Percentiles rank a stretch among this genome's conserved stretches.
Conservation (phyloP, 1,139 yeast species). For the Saccharomyces hybrid region DNA sequence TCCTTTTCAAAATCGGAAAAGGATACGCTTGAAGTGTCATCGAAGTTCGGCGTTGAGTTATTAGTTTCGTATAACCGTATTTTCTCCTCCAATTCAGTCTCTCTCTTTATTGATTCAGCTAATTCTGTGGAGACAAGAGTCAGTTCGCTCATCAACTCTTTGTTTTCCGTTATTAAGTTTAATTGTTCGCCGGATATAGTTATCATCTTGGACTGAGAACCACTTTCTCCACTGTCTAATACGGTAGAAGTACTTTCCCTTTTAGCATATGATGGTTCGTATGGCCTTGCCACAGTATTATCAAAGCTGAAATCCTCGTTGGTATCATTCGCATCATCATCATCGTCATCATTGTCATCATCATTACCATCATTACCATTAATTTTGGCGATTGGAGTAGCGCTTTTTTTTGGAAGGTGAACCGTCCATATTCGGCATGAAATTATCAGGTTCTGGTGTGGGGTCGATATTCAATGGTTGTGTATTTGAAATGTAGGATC, state of each 20-base stretch:
- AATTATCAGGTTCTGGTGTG: neutral
- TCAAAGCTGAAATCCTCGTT: conserved; percentile 20
- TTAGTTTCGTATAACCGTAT: conserved; percentile 24
- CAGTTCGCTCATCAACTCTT: conserved; percentile 51
- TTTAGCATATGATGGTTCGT: conserved; percentile 13
- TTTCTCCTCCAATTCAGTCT: conserved; percentile 47
- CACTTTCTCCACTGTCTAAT: conserved; percentile 7
- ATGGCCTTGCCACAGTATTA: conserved; percentile 16
- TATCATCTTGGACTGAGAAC: conserved; percentile 17
- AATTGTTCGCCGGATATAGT: conserved; percentile 52
- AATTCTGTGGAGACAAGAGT: conserved; percentile 63
- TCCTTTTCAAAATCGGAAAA: conserved; percentile 19
- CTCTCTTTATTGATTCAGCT: conserved; percentile 64
- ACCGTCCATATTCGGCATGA: neutral
- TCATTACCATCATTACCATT: neutral
- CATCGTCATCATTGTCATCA: neutral
- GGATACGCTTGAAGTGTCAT: conserved; percentile 3
- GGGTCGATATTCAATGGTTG: neutral
- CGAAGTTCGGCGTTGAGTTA: conserved; percentile 5
- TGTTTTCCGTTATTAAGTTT: conserved; percentile 53
- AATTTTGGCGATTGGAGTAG: neutral
- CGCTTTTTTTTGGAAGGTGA: neutral
- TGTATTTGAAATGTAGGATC: neutral
- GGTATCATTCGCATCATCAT: conserved; percentile 1
- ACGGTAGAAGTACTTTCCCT: neutral